Percentiles rank a stretch among this genome's conserved stretches.
phyloP scores from a whole-genome alignment of 176 grass and related monocot species.

The Chloris gayana region DNA sequence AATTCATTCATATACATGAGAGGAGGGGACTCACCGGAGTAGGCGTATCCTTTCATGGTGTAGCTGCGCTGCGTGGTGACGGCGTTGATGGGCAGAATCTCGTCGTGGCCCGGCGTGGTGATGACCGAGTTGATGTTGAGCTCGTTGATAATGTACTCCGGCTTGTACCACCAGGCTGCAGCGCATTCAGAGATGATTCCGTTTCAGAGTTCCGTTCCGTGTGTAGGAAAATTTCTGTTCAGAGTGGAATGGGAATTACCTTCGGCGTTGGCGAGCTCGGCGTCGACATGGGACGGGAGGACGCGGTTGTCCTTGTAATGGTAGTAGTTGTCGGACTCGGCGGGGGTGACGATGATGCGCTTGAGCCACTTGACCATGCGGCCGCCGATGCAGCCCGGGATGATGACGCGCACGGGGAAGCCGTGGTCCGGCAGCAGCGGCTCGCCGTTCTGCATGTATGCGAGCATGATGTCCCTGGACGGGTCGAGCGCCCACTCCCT shows the following conservation, averaged over 20 bases:
- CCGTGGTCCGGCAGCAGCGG: conserved; percentile 73
- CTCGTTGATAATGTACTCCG: conserved; percentile 96
- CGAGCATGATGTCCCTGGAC: conserved; percentile 73
- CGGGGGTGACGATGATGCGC: conserved; percentile 72
- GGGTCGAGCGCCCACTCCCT: conserved; percentile 75
- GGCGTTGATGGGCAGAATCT: conserved; percentile 92
- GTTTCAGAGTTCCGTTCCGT: too few species aligned
- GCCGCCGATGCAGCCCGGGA: conserved; percentile 83
- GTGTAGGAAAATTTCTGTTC: background rate
- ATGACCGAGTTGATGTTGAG: conserved; percentile 95
- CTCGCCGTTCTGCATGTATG: conserved; percentile 96
- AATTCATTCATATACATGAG: background rate
- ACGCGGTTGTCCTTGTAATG: conserved; percentile 94
- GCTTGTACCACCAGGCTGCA: conserved; percentile 98
- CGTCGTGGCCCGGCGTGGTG: conserved; percentile 91
- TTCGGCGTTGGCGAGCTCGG: conserved; percentile 95
- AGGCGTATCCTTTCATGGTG: conserved; percentile 92
- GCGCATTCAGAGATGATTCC: background rate
- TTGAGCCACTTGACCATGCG: conserved; percentile 99
- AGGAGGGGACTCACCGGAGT: conserved; percentile 64
- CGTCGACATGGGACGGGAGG: conserved; percentile 80
- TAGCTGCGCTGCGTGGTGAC: conserved; percentile 76
- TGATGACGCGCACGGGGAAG: conserved; percentile 72
- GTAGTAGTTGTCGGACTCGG: conserved; percentile 86
- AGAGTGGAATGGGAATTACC: conserved; percentile 26